Evolutionary conservation across 192 early-diverging fungal species (phyloP), one percentile per base, ranked within the genome.

Genomic region (Funneliformis geosporum): DNA sequence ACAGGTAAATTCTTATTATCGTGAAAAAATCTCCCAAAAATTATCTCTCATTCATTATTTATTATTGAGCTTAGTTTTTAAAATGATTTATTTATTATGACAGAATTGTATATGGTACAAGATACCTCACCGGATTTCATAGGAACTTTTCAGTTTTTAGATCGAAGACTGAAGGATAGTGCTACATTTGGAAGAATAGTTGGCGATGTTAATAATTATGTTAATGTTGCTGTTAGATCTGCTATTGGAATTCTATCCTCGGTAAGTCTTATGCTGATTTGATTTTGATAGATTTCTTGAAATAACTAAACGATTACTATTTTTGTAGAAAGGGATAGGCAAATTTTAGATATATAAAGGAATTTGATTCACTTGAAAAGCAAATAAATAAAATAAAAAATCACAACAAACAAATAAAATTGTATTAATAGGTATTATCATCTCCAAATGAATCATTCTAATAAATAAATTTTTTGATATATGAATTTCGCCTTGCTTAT

Each of bases 91-190:
- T 73, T 27, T 50, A 11, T 21, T 44, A 11, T 67, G 14, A 12
- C 47, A 91, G 96, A 98, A 83, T 82, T 98, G 61, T 98, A 92
- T 83, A 96, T 98, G 96, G 94, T 93, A 21, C 93, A 94, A 81
- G 97, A 98, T 79, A 83, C 84, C 47, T 95, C 96, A 8, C 90
- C 92, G 12, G 87, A 91, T 59, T 91, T 86, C 81, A 82, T 80
- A 16, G 92, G 90, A 33, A 97, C 97, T 1, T 92, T 86, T 77
- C 84, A 84, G 60, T 97, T 98, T 76, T 85, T 98, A 67, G 90
- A 97, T 66, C 82, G 91, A 43, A 90, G 95, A 64, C 80, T 98
- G n/a, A 82, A 88, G 66, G 91, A 95, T 64, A 89, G 92, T 60
- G 90, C 88, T 2, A 83, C 82, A 4, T 67, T 94, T 18, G 94